A percentile compares a stretch with the other conserved stretches of the same genome.
Evolutionary conservation across 371 early-diverging fungal species (phyloP).

Genomic region (Coemansia sp.): DNA sequence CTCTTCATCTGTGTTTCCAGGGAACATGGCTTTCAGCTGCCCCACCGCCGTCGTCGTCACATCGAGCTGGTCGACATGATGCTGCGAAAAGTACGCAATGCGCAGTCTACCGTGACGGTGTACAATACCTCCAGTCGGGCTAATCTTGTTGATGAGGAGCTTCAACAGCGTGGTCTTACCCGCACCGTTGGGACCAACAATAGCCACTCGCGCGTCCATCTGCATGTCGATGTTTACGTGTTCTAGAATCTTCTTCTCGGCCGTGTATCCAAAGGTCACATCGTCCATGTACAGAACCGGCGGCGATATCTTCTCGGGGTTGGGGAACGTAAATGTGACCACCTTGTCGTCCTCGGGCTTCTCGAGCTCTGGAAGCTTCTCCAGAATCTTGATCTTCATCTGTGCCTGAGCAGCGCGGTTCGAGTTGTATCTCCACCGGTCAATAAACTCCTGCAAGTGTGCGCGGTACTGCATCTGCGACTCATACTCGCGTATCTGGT

Average conservation of each 20-base stretch:
- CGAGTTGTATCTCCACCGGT: slow-evolving; percentile 98
- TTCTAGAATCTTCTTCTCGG: slow-evolving; percentile 66
- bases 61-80: slow-evolving; percentile 95
- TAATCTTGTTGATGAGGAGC: slow-evolving; percentile 80
- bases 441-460: slow-evolving; percentile 96
- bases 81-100: slow-evolving; percentile 96
- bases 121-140: slow-evolving; percentile 76
- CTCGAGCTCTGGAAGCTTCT: slow-evolving; percentile 92
- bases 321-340: slow-evolving; percentile 90
- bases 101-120: slow-evolving; percentile 93
- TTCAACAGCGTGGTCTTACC: slow-evolving; percentile 81
- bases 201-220: slow-evolving; percentile 94
- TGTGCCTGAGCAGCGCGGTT: slow-evolving; percentile 98
- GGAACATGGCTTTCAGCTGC: slow-evolving; percentile 83
- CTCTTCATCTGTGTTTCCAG: slow-evolving; percentile 92
- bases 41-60: slow-evolving; percentile 79
- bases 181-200: slow-evolving; percentile 89
- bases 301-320: slow-evolving; percentile 81
- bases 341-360: slow-evolving; percentile 80
- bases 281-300: slow-evolving; percentile 93
- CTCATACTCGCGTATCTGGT: slow-evolving; percentile 90
- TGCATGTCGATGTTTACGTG: slow-evolving; percentile 89
- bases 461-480: slow-evolving; percentile 89
- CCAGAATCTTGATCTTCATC: slow-evolving; percentile 96
- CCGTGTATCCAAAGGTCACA: slow-evolving; percentile 84